These are phyloP conservation scores for Fusarium hainanense DNA, from an alignment of 2,329 filamentous ascomycete genomes.

Conservation along the genomic window DNA sequence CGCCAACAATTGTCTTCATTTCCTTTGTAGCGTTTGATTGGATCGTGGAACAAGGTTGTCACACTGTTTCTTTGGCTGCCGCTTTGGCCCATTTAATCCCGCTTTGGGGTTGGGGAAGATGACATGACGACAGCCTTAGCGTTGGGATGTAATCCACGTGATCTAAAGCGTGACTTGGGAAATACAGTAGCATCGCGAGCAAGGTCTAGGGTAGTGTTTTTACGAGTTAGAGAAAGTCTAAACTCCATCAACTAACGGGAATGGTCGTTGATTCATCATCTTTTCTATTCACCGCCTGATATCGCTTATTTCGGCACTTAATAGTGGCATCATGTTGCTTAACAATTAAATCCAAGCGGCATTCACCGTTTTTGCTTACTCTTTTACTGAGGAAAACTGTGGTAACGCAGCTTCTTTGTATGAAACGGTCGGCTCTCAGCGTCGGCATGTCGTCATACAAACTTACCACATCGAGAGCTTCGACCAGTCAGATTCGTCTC, in stretches of 20 bases:
- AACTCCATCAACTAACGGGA: neutral
- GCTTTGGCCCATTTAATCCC: neutral
- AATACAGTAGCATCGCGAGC: neutral
- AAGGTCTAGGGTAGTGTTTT: slow-evolving; percentile 24
- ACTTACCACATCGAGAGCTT: slow-evolving; percentile 9
- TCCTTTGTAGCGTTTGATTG: slow-evolving; percentile 31
- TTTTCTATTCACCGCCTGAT: slow-evolving; percentile 14
- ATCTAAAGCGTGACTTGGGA: neutral
- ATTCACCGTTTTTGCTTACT: slow-evolving; percentile 12
- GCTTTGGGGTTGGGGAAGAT: neutral
- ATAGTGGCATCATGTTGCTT: slow-evolving; percentile 8
- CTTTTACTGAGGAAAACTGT: neutral
- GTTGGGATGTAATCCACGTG: too few relatives aligned
- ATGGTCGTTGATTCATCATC: neutral
- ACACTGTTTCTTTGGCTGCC: slow-evolving; percentile 14
- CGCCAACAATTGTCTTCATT: slow-evolving; percentile 23
- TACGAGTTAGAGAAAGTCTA: neutral
- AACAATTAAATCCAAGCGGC: neutral
- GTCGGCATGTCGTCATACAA: slow-evolving; percentile 40
- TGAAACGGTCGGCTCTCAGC: slow-evolving; percentile 1
- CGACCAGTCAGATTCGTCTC: slow-evolving; percentile 34
- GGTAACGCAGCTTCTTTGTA: neutral
- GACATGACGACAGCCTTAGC: slow-evolving; percentile 35
- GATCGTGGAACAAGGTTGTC: slow-evolving; percentile 21
- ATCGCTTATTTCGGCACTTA: slow-evolving; percentile 9